These are phyloP conservation scores for Agrocybe chaxingu DNA, from an alignment of 768 basidiomycete species.

Conservation along the genomic window DNA sequence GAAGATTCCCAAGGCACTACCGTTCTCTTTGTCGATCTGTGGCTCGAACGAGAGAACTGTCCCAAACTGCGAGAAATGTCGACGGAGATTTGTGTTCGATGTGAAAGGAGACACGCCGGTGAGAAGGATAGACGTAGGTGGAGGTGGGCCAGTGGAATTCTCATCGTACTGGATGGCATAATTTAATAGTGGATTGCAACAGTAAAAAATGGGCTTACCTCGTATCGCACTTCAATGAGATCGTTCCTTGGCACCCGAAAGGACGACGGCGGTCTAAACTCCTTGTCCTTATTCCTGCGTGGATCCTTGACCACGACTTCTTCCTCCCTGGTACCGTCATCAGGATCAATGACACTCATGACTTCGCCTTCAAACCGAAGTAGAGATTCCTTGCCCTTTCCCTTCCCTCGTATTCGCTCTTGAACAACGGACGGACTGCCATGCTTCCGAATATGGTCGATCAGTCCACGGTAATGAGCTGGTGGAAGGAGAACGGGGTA, in stretches of 20 bases:
- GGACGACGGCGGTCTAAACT: conserved; percentile 19
- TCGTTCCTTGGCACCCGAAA: conserved; percentile 23
- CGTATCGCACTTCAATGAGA: conserved; percentile 49
- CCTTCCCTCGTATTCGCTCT: conserved; percentile 58
- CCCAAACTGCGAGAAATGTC: conserved; percentile 65
- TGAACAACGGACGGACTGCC: conserved; percentile 22
- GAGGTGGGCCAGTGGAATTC: conserved; percentile 68
- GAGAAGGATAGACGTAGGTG: conserved; percentile 71
- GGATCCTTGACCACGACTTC: conserved; percentile 50
- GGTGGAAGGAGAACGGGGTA: conserved; percentile 16
- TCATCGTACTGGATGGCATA: conserved; percentile 61
- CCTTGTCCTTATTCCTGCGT: conserved; percentile 35
- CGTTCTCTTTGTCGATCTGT: conserved; percentile 77
- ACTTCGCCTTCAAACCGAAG: conserved; percentile 55
- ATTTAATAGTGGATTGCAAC: conserved; percentile 5
- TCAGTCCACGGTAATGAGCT: conserved; percentile 32
- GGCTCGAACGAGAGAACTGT: conserved; percentile 64
- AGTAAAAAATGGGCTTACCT: conserved; percentile 39
- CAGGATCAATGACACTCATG: conserved; percentile 31
- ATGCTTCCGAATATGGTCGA: conserved; percentile 36
- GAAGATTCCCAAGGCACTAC: conserved; percentile 79
- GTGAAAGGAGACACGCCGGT: conserved; percentile 71
- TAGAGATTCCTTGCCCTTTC: conserved; percentile 59
- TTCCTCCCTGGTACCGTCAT: conserved; percentile 26
- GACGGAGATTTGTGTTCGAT: conserved; percentile 59